Conservation (phyloP, 2,329 filamentous ascomycete genomes). For the Nothophoma quercina region DNA sequence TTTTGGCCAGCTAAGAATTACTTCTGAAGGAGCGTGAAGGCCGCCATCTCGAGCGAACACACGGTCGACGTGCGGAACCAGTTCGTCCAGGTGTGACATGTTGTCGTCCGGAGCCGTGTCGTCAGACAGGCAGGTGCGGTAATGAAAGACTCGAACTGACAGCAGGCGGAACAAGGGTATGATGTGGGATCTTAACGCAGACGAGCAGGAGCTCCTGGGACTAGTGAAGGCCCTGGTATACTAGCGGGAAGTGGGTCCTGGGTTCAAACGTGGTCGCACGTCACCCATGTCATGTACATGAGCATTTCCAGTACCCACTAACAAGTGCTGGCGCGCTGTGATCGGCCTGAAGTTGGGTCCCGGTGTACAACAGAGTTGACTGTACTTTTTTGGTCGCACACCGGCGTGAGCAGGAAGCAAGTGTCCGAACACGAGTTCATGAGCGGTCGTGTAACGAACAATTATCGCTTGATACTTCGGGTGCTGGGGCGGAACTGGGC, state of each 20-base stretch:
- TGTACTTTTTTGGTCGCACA: background rate
- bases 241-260: constrained; percentile 15
- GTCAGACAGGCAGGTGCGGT: background rate
- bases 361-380: background rate
- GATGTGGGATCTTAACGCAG: constrained; percentile 10
- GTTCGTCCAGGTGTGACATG: constrained; percentile 9
- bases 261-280: constrained; percentile 4
- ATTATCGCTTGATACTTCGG: background rate
- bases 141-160: background rate
- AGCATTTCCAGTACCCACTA: background rate
- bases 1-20: constrained; percentile 54
- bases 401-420: background rate
- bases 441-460: background rate
- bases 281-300: constrained; percentile 5
- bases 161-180: background rate
- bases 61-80: constrained; percentile 4
- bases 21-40: constrained; percentile 50
- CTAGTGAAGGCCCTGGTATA: constrained; percentile 2
- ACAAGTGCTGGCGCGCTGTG: background rate
- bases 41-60: constrained; percentile 39
- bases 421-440: background rate
- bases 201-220: constrained; percentile 2
- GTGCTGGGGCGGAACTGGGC: background rate
- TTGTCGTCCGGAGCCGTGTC: background rate
- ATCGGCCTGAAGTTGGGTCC: background rate